These are phyloP conservation scores for Paramyrothecium roridum DNA, from an alignment of 2,329 filamentous ascomycete genomes.

Conservation along the genomic window DNA sequence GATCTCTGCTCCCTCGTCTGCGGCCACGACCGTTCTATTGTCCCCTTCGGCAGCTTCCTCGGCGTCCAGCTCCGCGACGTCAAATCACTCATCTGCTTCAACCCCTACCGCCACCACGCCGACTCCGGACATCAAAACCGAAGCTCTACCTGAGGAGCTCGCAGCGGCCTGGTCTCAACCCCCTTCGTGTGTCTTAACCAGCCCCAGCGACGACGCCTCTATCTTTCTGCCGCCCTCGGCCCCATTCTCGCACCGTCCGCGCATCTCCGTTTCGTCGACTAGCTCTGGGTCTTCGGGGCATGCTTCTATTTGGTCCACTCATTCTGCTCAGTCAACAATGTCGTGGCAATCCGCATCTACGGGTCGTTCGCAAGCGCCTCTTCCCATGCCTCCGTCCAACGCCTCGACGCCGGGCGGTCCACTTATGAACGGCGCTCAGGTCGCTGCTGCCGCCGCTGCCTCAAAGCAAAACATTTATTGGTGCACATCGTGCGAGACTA, in stretches of 20 bases:
- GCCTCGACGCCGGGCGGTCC: conserved; percentile 9
- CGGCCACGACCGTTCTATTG: conserved; percentile 13
- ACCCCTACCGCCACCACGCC: conserved; percentile 14
- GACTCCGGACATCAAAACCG: conserved; percentile 23
- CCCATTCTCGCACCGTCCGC: conserved; percentile 37
- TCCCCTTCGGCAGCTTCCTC: conserved; percentile 11
- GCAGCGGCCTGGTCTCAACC: conserved; percentile 16
- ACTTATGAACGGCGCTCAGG: conserved; percentile 27
- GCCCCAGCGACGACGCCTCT: conserved; percentile 11
- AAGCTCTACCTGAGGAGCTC: conserved; percentile 22
- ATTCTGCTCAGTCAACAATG: conserved; percentile 34
- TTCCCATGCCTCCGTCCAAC: conserved; percentile 25
- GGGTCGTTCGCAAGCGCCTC: conserved; percentile 31
- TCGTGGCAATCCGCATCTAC: conserved; percentile 35
- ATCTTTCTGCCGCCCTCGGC: conserved; percentile 32
- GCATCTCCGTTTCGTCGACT: conserved; percentile 47
- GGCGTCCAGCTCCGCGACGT: conserved; percentile 10
- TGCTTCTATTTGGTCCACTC: conserved; percentile 42
- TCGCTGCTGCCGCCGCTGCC: conserved; percentile 21
- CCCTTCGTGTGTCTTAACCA: neutral
- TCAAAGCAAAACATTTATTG: conserved; percentile 48
- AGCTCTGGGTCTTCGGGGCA: conserved; percentile 48
- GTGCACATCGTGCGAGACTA: conserved; percentile 60
- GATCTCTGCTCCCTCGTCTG: conserved; percentile 13
- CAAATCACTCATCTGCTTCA: conserved; percentile 1